Base-by-base conservation (phyloP, 164 flowering plant genomes). In the Aristolochia fimbriata region DNA sequence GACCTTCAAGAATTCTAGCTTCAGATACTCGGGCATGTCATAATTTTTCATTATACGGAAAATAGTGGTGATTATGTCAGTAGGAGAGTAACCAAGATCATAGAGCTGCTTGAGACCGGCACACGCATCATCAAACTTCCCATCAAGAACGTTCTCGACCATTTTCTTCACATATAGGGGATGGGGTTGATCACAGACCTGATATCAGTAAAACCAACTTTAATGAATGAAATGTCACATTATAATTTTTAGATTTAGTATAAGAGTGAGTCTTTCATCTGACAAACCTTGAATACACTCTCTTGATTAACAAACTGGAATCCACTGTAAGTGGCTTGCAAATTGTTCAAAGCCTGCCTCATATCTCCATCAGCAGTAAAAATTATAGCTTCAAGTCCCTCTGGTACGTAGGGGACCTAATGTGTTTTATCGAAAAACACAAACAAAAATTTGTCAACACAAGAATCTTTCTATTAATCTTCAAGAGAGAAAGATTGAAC, bases 321-420 rank as follows among this genome's bases (percentile, higher is more conserved):
- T 47, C 99, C 99, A 68, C 96, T 90, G 65, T 56, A 71, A 25
- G 96, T 93, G 16, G 99, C 99, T 75, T 93, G 99, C 81, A 93
- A 76, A 74, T 93, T 93, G 57, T 94, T 94, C 73, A 94, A 73
- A 25, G 96, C 99, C 71, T 94, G 99, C 71, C 99, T 82, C 97
- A 94, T 94, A 65, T 94, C 99, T 61, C 99, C 99, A 83, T 94
- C 99, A 73, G 99, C 96, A 49, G 97, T 94, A 70, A 94, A 94
- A 52, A 94, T 88, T 51, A 94, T 85, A n/a, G 97, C 99, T 73
- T 91, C 97, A 68, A 94, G 95, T 25, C 97, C 99, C 78, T 91
- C 95, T 10, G 96, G 93, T 53, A 85, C 82, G 70, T 81, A 88
- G 5, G 97, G 87, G 59, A 94, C 99, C 97, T 93, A 73, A 70